These are phyloP conservation scores for Cyclocybe cylindracea DNA, from an alignment of 768 basidiomycete genomes.

Conservation along the genomic window DNA sequence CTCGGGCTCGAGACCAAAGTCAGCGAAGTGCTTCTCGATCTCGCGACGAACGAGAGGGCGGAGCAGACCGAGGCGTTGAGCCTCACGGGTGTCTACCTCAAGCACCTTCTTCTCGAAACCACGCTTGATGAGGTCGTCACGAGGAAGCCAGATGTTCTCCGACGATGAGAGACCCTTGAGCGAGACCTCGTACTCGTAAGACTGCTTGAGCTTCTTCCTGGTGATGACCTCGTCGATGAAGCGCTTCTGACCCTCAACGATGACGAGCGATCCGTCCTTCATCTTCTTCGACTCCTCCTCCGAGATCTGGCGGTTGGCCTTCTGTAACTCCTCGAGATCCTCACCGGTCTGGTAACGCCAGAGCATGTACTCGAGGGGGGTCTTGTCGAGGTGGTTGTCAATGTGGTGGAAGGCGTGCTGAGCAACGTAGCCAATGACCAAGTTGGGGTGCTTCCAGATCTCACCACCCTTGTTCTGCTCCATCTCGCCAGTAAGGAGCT, in stretches of 20 bases:
- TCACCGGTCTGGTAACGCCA: constrained; percentile 99
- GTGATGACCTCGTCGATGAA: constrained; percentile 87
- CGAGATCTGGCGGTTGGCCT: constrained; percentile 84
- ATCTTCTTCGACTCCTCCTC: constrained; percentile 93
- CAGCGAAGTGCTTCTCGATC: constrained; percentile 99
- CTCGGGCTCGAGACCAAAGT: constrained; percentile 99
- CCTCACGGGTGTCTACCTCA: constrained; percentile 96
- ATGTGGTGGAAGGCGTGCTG: constrained; percentile 99
- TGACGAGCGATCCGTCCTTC: constrained; percentile 87
- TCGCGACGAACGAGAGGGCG: constrained; percentile 97
- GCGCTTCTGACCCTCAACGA: constrained; percentile 94
- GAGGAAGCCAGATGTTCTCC: constrained; percentile 97
- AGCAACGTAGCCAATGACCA: constrained; percentile 98
- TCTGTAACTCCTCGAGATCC: constrained; percentile 95
- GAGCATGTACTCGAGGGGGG: constrained; percentile 97
- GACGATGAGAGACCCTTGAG: constrained; percentile 95
- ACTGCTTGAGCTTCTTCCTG: constrained; percentile 99
- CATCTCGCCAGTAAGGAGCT: constrained; percentile 94
- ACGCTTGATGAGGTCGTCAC: constrained; percentile 96
- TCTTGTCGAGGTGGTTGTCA: constrained; percentile 97
- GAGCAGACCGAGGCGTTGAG: constrained; percentile 92
- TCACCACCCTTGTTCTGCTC: constrained; percentile 96
- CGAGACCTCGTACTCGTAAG: constrained; percentile 97
- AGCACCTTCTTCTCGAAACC: constrained; percentile 99
- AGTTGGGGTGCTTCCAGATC: constrained; percentile 99